These are phyloP conservation scores for Thinopyrum obtusiflorum DNA, from an alignment of 202 grass and related monocot genomes.

Conservation along the genomic window DNA sequence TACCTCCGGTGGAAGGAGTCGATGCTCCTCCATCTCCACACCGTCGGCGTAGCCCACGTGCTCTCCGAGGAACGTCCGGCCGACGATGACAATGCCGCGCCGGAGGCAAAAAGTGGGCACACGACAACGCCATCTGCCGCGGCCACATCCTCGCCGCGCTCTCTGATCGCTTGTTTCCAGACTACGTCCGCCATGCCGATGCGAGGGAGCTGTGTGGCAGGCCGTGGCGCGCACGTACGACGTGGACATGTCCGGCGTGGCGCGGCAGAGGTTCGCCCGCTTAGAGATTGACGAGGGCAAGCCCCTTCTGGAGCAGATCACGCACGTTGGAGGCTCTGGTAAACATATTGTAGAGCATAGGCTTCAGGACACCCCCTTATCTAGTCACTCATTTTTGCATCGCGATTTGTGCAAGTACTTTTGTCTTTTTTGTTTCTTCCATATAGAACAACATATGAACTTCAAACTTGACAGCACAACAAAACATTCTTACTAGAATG, in stretches of 20 bases:
- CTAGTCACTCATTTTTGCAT: too few species aligned
- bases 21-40: slow-evolving; percentile 36
- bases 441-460: too few species aligned
- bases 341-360: too few species aligned
- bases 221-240: background rate
- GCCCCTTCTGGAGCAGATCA: background rate
- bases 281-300: background rate
- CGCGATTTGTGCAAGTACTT: too few species aligned
- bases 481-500: too few species aligned
- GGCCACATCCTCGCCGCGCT: slow-evolving; percentile 47
- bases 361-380: too few species aligned
- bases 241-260: background rate
- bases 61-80: slow-evolving; percentile 5
- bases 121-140: slow-evolving; percentile 43
- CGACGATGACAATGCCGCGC: too few species aligned
- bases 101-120: slow-evolving; percentile 14
- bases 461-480: too few species aligned
- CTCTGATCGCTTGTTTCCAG: background rate
- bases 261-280: background rate
- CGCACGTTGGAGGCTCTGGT: background rate
- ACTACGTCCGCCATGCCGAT: background rate
- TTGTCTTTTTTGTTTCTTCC: too few species aligned
- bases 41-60: slow-evolving; percentile 20
- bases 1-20: slow-evolving; percentile 46
- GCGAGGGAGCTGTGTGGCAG: background rate